A percentile compares a stretch with the other conserved stretches of the same genome.
phyloP scores from a whole-genome alignment of 306 rosid genomes.

The Dryas drummondii region DNA sequence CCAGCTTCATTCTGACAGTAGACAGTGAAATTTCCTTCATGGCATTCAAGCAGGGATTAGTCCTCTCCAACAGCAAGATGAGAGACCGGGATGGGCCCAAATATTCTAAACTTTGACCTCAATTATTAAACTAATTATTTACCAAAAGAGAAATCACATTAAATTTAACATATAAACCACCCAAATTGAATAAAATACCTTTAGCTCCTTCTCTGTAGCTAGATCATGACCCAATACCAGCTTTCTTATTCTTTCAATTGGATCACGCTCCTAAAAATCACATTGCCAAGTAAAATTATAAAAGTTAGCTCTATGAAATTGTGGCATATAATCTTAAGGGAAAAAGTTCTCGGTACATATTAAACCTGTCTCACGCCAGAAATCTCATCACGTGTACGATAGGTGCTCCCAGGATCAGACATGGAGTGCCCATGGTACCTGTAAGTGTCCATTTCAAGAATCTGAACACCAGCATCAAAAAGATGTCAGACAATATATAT shows the following conservation, averaged over 20 bases:
- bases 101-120: background rate
- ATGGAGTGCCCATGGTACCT: conserved; percentile 98
- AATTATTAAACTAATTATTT: background rate
- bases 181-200: conserved; percentile 43
- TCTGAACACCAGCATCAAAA: conserved; percentile 48
- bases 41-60: conserved; percentile 1
- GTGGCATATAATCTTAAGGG: background rate
- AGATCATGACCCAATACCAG: conserved; percentile 66
- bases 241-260: conserved; percentile 87
- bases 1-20: background rate
- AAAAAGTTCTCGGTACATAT: conserved; percentile 9
- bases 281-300: conserved; percentile 12
- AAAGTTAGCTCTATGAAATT: conserved; percentile 7
- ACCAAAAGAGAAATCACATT: conserved; percentile 6
- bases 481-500: conserved; percentile 21
- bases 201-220: conserved; percentile 85
- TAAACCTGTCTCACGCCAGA: conserved; percentile 93
- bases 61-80: background rate
- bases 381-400: conserved; percentile 95
- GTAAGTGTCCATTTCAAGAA: conserved; percentile 98
- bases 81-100: background rate
- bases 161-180: background rate
- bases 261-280: conserved; percentile 86
- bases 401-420: conserved; percentile 99
- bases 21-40: background rate